Conservation (phyloP, 352 stramenopile species). For the Globisporangium solare region DNA sequence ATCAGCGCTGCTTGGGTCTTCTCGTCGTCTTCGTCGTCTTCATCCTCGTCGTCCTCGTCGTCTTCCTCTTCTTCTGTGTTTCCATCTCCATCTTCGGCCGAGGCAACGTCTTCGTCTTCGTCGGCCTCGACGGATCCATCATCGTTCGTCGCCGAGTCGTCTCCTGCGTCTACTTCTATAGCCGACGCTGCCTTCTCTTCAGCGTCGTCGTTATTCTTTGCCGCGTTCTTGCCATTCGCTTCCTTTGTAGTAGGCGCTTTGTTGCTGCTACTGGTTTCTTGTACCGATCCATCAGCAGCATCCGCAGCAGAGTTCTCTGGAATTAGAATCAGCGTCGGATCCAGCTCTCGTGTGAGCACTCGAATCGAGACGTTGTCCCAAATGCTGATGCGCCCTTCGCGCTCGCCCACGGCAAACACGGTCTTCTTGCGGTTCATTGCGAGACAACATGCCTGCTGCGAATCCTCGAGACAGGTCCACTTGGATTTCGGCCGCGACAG, state of each 20-base stretch:
- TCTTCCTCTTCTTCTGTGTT: constrained; percentile 25
- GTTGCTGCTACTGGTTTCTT: neutral
- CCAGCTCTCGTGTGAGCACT: constrained; percentile 73
- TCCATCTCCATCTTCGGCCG: too few relatives aligned
- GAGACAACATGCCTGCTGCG: constrained; percentile 69
- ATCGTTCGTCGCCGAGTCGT: constrained; percentile 29
- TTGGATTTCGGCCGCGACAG: constrained; percentile 39
- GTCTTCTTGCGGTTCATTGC: constrained; percentile 57
- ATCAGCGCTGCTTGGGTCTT: constrained; percentile 19
- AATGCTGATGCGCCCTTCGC: constrained; percentile 72
- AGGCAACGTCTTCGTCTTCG: constrained; percentile 31
- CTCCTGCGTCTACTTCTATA: constrained; percentile 12
- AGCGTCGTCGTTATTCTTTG: constrained; percentile 3
- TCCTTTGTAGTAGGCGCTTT: neutral
- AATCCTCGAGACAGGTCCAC: constrained; percentile 69
- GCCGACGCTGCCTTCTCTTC: constrained; percentile 2
- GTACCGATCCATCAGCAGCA: too few relatives aligned
- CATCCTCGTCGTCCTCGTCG: constrained; percentile 17
- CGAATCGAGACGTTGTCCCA: constrained; percentile 82
- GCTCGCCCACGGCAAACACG: constrained; percentile 71
- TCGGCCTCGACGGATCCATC: constrained; percentile 18
- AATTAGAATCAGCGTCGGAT: constrained; percentile 59
- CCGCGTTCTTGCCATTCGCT: constrained; percentile 1
- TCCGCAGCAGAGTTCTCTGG: constrained; percentile 15
- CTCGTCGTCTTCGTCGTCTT: constrained; percentile 7